phyloP scores from a whole-genome alignment of 495 filamentous ascomycete genomes.

The Lasiosphaeria hispida region DNA sequence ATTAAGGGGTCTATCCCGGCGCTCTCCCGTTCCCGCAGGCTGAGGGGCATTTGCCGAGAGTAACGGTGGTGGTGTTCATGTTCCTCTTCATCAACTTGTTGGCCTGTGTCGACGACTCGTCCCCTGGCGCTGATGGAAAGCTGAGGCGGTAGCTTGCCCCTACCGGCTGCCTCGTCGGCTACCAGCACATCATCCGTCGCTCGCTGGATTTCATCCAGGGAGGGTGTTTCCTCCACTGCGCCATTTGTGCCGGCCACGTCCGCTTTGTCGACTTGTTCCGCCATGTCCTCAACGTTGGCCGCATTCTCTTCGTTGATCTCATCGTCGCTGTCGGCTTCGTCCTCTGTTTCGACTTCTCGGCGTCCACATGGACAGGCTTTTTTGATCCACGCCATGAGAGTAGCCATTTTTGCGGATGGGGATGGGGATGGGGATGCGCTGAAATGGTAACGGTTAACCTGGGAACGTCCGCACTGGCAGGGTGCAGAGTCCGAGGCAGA shows the following conservation, averaged over 20 bases:
- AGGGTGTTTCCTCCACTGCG: slow-evolving; percentile 2
- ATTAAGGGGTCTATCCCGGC: slow-evolving; percentile 11
- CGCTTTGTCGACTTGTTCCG: slow-evolving; percentile 7
- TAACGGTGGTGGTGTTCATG: slow-evolving; percentile 5
- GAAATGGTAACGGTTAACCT: slow-evolving; percentile 11
- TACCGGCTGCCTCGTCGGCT: slow-evolving; percentile 3
- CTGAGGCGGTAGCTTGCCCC: slow-evolving; percentile 4
- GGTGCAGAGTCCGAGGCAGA: slow-evolving; percentile 7
- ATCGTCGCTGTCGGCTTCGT: slow-evolving; percentile 5
- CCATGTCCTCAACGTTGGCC: slow-evolving; percentile 2
- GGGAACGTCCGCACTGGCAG: slow-evolving; percentile 7
- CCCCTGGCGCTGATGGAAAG: not conserved
- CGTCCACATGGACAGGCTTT: slow-evolving; percentile 6
- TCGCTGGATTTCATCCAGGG: slow-evolving; percentile 1
- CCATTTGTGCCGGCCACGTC: slow-evolving; percentile 1
- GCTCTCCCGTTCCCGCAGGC: slow-evolving; percentile 8
- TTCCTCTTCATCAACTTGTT: slow-evolving; percentile 11
- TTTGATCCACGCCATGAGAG: slow-evolving; percentile 9
- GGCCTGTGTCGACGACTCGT: not conserved
- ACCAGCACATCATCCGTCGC: slow-evolving; percentile 6
- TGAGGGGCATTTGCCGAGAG: slow-evolving; percentile 7
- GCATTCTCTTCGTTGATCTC: slow-evolving; percentile 3
- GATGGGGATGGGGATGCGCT: slow-evolving; percentile 12
- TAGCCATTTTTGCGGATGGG: slow-evolving; percentile 13
- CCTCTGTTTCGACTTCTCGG: slow-evolving; percentile 9